Evolutionary conservation across 2,329 filamentous ascomycete species (phyloP), one percentile per base, ranked within the genome.

Genomic region (Fusarium robinianum): DNA sequence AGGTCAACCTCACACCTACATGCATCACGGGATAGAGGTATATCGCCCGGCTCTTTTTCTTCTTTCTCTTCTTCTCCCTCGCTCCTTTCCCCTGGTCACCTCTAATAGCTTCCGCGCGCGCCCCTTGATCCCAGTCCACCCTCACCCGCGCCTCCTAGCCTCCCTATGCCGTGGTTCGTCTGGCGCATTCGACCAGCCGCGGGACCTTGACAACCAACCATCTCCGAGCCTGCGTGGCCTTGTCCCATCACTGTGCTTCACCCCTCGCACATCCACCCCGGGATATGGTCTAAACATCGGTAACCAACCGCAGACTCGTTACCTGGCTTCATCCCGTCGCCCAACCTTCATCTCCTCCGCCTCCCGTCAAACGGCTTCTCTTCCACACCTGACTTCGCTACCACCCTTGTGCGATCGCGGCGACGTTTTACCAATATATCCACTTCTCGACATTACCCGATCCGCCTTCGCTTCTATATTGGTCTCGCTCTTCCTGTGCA

Each of bases 91-190:
- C 12, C 16, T 16, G 29, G 12, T 26, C 29, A 24, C 8, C 40
- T 31, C 22, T 24, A 14, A n/a, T n/a, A n/a, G n/a, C n/a, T n/a
- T n/a, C 12, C 24, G 34, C 17, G 21, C 11, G 19, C 38, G 27
- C 27, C 31, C 8, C 27, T 27, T 19, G n/a, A 15, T 34, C 22
- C n/a, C n/a, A n/a, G n/a, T n/a, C 24, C 32, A 18, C 26, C 25
- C 9, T 31, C 19, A 27, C 8, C 32, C 34, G 11, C 37, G 26
- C 38, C 25, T 40, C 34, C 34, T 54, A n/a, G n/a, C n/a, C n/a
- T n/a, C n/a, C 50, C 37, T 43, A 61, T 59, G 57, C 57, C 48
- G 57, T 53, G 46, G 55, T 53, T 51, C 46, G 46, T 46, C 57
- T 49, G 53, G 46, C 55, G 43, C 51, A 59, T 59, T 59, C 51